Base-by-base conservation (phyloP, 2,329 filamentous ascomycete genomes). In the Beauveria sp. region DNA sequence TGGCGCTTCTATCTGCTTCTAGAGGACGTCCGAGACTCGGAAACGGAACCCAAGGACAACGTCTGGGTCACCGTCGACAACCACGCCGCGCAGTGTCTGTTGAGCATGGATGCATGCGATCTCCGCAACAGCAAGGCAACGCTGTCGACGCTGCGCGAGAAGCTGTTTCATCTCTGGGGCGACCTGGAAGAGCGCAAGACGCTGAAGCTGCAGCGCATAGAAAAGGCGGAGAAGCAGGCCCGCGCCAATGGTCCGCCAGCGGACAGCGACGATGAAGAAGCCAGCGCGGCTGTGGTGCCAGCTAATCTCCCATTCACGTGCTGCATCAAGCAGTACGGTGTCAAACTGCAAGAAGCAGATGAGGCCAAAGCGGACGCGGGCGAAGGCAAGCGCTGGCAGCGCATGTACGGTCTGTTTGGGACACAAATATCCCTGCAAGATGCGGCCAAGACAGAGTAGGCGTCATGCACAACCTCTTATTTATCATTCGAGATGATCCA, bases 1-100 rank as follows among this genome's bases (percentile, higher is more conserved):
- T 97, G 92, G 92, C 82, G 84, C 16, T 97, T 97, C 72, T 84
- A 83, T 24, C 79, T 97, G 26, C 79, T 89, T 14, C 82, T 97
- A 1, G 89, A 96, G 72, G 90, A 92, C 65, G 85, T 83, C 0
- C 69, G 75, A 5, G 70, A 63, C 67, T 48, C 64, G 66, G 37
- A 60, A 28, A 61, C 67, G 24, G 69, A 60, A 66, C n/a, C 14
- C 3, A 80, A 76, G 16, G 70, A 80, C 7, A 77, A 78, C 30
- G 70, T 92, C 56, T 91, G 88, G 79, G 81, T 89, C 3, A 76
- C 89, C 6, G 87, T 97, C 1, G 81, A 86, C 58, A 87, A 85
- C 61, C 61, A 62, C 10, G 75, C 78, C 22, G 83, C 74, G 1
- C 79, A 84, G 66, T 77, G 75, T 53, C 75, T 86, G 2, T 70